phyloP scores from a whole-genome alignment of 768 basidiomycete genomes.

The Baorangia bicolor region DNA sequence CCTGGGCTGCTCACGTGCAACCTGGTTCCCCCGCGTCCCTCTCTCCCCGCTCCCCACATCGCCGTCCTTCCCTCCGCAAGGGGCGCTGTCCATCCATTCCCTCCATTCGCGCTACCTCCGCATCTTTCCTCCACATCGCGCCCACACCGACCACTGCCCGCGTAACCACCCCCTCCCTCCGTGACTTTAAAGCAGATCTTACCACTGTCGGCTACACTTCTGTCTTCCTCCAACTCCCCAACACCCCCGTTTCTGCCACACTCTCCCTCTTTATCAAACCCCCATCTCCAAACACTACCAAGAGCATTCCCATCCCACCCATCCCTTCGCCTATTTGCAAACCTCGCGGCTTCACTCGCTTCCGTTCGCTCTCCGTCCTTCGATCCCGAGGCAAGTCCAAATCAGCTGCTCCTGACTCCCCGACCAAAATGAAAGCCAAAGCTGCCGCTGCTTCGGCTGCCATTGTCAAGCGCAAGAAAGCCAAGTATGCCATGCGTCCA shows the following conservation, averaged over 20 bases:
- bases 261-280: conserved; percentile 10
- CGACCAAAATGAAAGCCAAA: conserved; percentile 24
- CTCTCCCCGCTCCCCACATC: conserved; percentile 41
- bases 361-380: conserved; percentile 54
- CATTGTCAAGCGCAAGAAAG: conserved; percentile 51
- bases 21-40: conserved; percentile 60
- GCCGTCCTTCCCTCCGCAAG: conserved; percentile 33
- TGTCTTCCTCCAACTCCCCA: conserved; percentile 59
- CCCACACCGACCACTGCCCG: conserved; percentile 41
- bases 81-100: conserved; percentile 37
- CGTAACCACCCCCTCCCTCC: conserved; percentile 40
- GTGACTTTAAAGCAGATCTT: conserved; percentile 53
- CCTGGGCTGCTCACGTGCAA: conserved; percentile 66
- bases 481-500: conserved; percentile 44
- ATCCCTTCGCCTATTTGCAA: conserved; percentile 12
- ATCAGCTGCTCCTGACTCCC: conserved; percentile 28
- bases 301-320: conserved; percentile 21
- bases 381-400: conserved; percentile 40
- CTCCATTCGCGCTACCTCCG: conserved; percentile 40
- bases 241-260: conserved; percentile 39
- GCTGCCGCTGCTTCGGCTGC: conserved; percentile 25
- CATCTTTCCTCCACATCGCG: conserved; percentile 46
- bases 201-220: conserved; percentile 64
- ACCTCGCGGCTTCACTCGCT: conserved; percentile 39
- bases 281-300: not conserved